Percentiles rank a stretch among this genome's conserved stretches.
These are phyloP conservation scores for Aspergillus alliaceus DNA, from an alignment of 2,329 filamentous ascomycete genomes.

Conservation along the genomic window DNA sequence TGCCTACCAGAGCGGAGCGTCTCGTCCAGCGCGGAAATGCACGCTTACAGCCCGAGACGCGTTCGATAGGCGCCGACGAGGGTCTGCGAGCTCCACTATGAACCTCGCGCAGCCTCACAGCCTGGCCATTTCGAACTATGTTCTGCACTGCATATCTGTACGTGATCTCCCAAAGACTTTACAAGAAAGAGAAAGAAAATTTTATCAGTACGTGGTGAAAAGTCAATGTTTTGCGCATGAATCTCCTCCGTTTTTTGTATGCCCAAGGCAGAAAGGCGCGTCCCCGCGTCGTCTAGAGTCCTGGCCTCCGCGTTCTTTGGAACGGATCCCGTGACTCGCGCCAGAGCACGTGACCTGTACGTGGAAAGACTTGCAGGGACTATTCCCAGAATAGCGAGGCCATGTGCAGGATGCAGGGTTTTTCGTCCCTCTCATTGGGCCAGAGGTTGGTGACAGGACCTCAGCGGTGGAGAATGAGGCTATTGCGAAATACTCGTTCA, in stretches of 20 bases:
- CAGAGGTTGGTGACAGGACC: slow-evolving; percentile 11
- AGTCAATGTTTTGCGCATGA: too few relatives aligned
- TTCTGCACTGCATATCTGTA: slow-evolving; percentile 10
- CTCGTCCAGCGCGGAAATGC: slow-evolving; percentile 40
- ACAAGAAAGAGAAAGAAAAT: not conserved
- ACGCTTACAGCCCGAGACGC: slow-evolving; percentile 42
- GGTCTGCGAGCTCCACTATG: slow-evolving; percentile 27
- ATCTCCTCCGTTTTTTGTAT: too few relatives aligned
- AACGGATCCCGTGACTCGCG: slow-evolving; percentile 22
- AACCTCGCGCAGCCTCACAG: slow-evolving; percentile 20
- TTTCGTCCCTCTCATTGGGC: slow-evolving; percentile 13
- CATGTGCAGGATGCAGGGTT: slow-evolving; percentile 16
- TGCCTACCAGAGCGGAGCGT: slow-evolving; percentile 34
- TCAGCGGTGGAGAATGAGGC: not conserved
- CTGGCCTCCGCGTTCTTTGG: slow-evolving; percentile 21
- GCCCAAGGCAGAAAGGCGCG: slow-evolving; percentile 12
- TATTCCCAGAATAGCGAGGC: slow-evolving; percentile 10
- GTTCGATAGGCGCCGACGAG: slow-evolving; percentile 41
- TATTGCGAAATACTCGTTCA: slow-evolving; percentile 1
- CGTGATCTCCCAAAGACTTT: not conserved
- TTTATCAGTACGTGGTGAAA: not conserved
- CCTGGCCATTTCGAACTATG: slow-evolving; percentile 15
- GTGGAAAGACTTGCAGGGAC: slow-evolving; percentile 2
- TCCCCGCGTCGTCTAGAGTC: slow-evolving; percentile 20
- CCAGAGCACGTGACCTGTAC: slow-evolving; percentile 14